Evolutionary conservation across 768 basidiomycete species (phyloP), one percentile per base, ranked within the genome.

Genomic region (Termitomyces sp.): DNA sequence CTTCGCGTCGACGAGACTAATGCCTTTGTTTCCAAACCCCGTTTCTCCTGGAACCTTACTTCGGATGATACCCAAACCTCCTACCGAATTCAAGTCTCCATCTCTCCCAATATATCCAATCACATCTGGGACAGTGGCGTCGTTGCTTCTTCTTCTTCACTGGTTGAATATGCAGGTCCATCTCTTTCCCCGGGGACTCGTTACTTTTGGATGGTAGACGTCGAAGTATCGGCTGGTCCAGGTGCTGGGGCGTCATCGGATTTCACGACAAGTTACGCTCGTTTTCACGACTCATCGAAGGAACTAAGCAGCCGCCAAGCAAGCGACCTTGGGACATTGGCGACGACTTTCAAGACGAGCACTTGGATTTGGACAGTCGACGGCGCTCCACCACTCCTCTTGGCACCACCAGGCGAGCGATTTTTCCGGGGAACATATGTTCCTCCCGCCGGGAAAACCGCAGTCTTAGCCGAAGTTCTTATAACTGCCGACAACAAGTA

Each of bases 291-390:
- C 22, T 42, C 55, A 1, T 43, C 42, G 42, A 48, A 50, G 8
- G 37, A 49, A 27, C 27, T 59, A 6, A 41, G 31, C 49, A 39
- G 42, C 14, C 58, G 61, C 4, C 58, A 59, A 53, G 39, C 18
- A 18, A 37, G 13, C 32, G 42, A 55, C 48, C 44, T 58, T 29
- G 60, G 57, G 27, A 55, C 54, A 27, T 49, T 61, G 2, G 27
- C 37, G n/a, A 31, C 24, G 20, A 42, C 51, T 4, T 62, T 62
- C 34, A 52, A 34, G 18, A 41, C 51, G 14, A 46, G 55, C 4
- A 59, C 55, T 37, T 62, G 61, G 61, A 59, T 62, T 8, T 62
- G 61, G 61, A 62, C 61, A 20, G 34, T 36, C 12, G 61, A 62
- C 32, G 57, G 44, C 12, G 34, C 29, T 14, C 50, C 50, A 13